Percentiles rank a stretch among this genome's conserved stretches.
phyloP scores from a whole-genome alignment of 257 asterid genomes.

The Prunella vulgaris region DNA sequence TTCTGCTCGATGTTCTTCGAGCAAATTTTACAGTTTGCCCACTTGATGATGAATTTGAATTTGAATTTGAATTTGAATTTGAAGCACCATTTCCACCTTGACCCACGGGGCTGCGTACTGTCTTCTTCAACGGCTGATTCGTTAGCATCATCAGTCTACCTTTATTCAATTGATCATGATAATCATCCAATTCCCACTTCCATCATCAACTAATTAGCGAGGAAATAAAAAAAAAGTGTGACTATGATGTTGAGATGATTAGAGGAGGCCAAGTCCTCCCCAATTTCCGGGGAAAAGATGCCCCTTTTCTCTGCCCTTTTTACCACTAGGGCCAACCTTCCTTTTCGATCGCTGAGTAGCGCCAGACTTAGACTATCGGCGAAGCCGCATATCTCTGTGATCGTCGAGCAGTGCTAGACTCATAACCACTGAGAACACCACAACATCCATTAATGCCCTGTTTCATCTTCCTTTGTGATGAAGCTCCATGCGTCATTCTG shows the following conservation, averaged over 20 bases:
- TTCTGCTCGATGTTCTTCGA: constrained; percentile 71
- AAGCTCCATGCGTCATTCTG: no score
- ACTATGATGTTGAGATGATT: neutral
- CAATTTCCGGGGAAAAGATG: constrained; percentile 14
- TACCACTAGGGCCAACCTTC: no score
- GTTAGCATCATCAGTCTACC: constrained; percentile 39
- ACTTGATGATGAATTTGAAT: neutral
- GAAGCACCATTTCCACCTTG: constrained; percentile 19
- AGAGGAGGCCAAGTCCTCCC: constrained; percentile 14
- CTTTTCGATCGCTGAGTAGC: no score
- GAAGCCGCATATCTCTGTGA: no score
- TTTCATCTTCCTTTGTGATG: no score
- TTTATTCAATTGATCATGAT: neutral
- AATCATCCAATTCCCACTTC: neutral
- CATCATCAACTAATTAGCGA: neutral
- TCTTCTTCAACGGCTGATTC: constrained; percentile 56
- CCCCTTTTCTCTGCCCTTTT: no score
- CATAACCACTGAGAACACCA: no score
- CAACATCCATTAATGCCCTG: no score
- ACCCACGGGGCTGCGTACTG: constrained; percentile 28
- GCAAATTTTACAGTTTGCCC: constrained; percentile 81
- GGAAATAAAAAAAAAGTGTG: no score
- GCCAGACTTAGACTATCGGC: no score
- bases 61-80: neutral
- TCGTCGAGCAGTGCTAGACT: no score